Conservation (phyloP, 2,329 filamentous ascomycete genomes). For the Fusarium domesticum region DNA sequence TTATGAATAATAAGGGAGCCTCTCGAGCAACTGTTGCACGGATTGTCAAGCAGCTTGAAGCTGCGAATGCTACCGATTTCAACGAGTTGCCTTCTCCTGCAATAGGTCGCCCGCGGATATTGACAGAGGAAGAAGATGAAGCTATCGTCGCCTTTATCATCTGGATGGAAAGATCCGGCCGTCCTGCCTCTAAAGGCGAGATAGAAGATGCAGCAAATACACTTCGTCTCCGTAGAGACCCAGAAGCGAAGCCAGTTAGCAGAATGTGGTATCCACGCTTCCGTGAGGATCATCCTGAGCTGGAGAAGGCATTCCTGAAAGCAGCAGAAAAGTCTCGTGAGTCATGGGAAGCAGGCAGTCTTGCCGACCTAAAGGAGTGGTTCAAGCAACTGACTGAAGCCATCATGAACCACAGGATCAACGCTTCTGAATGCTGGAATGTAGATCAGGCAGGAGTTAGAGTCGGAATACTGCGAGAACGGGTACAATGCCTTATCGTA, state of each 20-base stretch:
- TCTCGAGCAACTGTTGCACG: no score
- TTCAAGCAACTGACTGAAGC: not conserved
- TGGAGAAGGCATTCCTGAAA: constrained; percentile 3
- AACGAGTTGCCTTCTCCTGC: no score
- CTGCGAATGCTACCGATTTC: no score
- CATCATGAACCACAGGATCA: not conserved
- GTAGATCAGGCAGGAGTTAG: constrained; percentile 1
- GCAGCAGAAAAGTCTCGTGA: constrained; percentile 3
- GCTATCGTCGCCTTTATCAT: no score
- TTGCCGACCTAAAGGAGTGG: not conserved
- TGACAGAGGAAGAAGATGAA: no score
- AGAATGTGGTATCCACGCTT: constrained; percentile 3
- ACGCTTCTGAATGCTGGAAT: constrained; percentile 1
- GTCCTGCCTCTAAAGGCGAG: no score
- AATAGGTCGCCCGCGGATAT: no score
- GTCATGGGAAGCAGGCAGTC: not conserved
- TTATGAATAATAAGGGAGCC: no score
- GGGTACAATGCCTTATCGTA: not conserved
- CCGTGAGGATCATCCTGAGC: constrained; percentile 4
- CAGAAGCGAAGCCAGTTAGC: not conserved
- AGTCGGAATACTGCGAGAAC: constrained; percentile 1
- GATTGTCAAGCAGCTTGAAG: no score
- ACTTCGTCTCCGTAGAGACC: no score
- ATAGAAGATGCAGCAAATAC: no score
- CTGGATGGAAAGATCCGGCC: no score